Conservation (phyloP, 2,329 filamentous ascomycete genomes). For the Fonsecaea erecta region DNA sequence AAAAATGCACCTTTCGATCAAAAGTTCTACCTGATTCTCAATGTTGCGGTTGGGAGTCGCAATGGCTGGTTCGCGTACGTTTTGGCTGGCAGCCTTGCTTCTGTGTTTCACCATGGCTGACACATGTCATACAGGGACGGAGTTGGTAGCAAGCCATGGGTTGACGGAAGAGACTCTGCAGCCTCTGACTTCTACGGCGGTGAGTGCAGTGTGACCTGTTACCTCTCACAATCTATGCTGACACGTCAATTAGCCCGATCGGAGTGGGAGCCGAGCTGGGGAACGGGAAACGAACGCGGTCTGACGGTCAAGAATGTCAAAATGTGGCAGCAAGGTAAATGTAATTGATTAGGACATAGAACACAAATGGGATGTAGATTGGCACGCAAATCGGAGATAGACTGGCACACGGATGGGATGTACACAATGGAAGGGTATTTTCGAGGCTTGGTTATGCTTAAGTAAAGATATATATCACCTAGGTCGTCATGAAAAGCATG, state of each 20-base stretch:
- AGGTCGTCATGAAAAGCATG: too few relatives aligned
- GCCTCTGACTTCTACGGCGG: slow-evolving; percentile 45
- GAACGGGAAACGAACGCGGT: slow-evolving; percentile 48
- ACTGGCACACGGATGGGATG: slow-evolving; percentile 10
- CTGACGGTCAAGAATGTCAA: slow-evolving; percentile 55
- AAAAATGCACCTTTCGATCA: slow-evolving; percentile 59
- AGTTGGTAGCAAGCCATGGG: slow-evolving; percentile 41
- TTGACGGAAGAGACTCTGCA: slow-evolving; percentile 34
- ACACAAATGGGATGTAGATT: too few relatives aligned
- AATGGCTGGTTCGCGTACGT: slow-evolving; percentile 53
- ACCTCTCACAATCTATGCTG: background rate
- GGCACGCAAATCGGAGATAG: too few relatives aligned
- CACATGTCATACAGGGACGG: slow-evolving; percentile 42
- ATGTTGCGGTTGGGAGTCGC: slow-evolving; percentile 56
- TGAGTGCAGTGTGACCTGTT: slow-evolving; percentile 1
- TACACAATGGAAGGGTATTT: slow-evolving; percentile 18
- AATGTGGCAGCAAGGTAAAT: slow-evolving; percentile 48
- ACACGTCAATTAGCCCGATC: slow-evolving; percentile 12
- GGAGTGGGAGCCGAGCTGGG: slow-evolving; percentile 57
- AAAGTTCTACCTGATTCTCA: slow-evolving; percentile 57
- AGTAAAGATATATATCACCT: slow-evolving; percentile 19
- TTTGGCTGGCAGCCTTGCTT: slow-evolving; percentile 5
- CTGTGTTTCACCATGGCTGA: slow-evolving; percentile 12
- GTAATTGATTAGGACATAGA: slow-evolving; percentile 24
- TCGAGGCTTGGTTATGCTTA: slow-evolving; percentile 21